phyloP scores from a whole-genome alignment of 148 eudicot species.

The Rhododendron williamsianum region DNA sequence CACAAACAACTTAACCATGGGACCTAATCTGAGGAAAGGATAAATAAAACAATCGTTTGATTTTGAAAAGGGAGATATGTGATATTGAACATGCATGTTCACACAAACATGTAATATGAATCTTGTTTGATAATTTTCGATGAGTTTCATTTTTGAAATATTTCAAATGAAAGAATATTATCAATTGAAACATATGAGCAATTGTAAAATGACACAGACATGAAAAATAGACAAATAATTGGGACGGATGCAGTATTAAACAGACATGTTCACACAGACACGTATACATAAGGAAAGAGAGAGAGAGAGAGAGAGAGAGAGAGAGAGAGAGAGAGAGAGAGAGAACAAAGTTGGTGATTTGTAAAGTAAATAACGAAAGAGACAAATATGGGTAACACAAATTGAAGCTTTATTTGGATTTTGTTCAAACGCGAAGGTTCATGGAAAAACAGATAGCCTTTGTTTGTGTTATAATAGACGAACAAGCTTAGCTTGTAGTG shows the following conservation, averaged over 20 bases:
- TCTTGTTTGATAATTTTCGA: no score
- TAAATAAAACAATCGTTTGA: not conserved
- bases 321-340: not conserved
- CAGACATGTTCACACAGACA: not conserved
- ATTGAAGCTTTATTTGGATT: not conserved
- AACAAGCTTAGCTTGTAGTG: not conserved
- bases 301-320: not conserved
- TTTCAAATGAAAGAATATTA: no score
- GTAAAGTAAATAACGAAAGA: not conserved
- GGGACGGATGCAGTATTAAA: not conserved
- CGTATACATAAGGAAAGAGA: not conserved
- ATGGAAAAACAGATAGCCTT: not conserved
- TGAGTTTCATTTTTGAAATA: no score
- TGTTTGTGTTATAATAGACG: not conserved
- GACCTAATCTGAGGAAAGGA: not conserved
- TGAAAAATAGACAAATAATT: not conserved
- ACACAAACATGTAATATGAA: no score
- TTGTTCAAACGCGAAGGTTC: not conserved
- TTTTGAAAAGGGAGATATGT: not conserved
- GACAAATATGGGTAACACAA: not conserved
- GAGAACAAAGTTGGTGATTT: not conserved
- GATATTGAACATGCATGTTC: no score
- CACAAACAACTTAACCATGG: not conserved
- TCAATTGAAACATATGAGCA: no score
- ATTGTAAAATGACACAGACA: no score